Evolutionary conservation across 352 stramenopile species (phyloP), one percentile per base, ranked within the genome.

Genomic region (Pythium dissotocum): DNA sequence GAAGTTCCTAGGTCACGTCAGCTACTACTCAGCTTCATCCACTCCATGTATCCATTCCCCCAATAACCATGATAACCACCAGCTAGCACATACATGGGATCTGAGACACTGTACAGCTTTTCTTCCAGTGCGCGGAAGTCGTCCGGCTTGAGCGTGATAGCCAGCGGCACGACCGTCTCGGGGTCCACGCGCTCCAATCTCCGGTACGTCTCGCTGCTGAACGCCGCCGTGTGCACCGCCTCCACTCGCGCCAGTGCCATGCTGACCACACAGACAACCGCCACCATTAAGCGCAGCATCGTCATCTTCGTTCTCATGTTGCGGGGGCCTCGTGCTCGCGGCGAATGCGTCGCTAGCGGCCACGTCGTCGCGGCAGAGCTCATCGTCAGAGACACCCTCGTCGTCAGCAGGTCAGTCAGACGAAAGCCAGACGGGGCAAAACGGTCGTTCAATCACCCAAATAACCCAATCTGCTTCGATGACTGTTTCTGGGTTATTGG

Each of bases 111-210:
- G 66, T 78, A 91, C 30, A 93, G 73, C 30, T 65, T 69, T 36
- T 65, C 65, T 70, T 91, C 85, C 12, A 93, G 54, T 6, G 63
- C 61, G 16, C 64, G 60, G 68, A 89, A 91, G 76, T 91, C 80
- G 5, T 36, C 52, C 10, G 76, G 72, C 12, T 67, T 76, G 36
- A 93, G 67, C 12, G 82, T 80, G 26, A 93, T 73, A 18, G 82
- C 73, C 38, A 93, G 67, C 44, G 77, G 82, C 58, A 90, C 77
- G 26, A 78, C 40, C 28, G 75, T 61, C 16, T 88, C 72, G 32
- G 24, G 12, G 18, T 53, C 28, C 6, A 57, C 54, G 30, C 60
- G 69, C 1, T 6, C 63, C 16, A 75, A 51, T 7, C 59, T 42
- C 2, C 63, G 69, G 35, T 67, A 69, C 32, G 8, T 8, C 1